These are phyloP conservation scores for Basipetospora chlamydospora DNA, from an alignment of 2,329 filamentous ascomycete species.

Conservation along the genomic window DNA sequence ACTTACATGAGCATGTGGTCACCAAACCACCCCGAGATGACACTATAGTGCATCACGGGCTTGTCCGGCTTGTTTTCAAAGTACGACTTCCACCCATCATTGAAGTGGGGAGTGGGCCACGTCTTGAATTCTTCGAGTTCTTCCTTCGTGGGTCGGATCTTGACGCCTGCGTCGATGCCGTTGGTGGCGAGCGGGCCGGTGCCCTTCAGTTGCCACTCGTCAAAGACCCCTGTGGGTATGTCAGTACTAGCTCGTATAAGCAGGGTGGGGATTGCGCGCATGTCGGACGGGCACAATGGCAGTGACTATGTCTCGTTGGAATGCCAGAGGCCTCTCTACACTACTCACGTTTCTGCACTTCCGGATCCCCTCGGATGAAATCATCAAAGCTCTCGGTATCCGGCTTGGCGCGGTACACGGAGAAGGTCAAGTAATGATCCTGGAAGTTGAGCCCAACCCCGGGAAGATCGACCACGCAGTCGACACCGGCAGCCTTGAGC, in stretches of 20 bases:
- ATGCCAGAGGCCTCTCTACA: no score
- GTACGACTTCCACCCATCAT: slow-evolving; percentile 63
- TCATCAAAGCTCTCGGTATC: slow-evolving; percentile 68
- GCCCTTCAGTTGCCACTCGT: slow-evolving; percentile 67
- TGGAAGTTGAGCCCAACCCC: slow-evolving; percentile 67
- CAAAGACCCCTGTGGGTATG: slow-evolving; percentile 38
- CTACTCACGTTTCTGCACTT: slow-evolving; percentile 47
- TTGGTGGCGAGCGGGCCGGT: slow-evolving; percentile 67
- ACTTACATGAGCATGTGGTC: slow-evolving; percentile 44
- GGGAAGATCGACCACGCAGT: slow-evolving; percentile 55
- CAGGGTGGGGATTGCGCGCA: no score
- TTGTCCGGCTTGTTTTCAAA: slow-evolving; percentile 78
- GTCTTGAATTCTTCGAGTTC: slow-evolving; percentile 54
- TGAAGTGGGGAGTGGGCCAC: slow-evolving; percentile 65
- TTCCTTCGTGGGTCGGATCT: slow-evolving; percentile 54
- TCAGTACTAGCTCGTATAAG: slow-evolving; percentile 6
- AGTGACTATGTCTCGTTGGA: no score
- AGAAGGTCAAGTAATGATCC: slow-evolving; percentile 60
- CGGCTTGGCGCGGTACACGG: slow-evolving; percentile 57
- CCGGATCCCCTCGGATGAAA: slow-evolving; percentile 59
- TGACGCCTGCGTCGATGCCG: slow-evolving; percentile 67
- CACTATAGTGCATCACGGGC: slow-evolving; percentile 73
- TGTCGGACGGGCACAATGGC: no score
- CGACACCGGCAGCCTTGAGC: slow-evolving; percentile 51
- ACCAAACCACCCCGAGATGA: slow-evolving; percentile 54